Base-by-base conservation (phyloP, 2,329 filamentous ascomycete genomes). In the Sporothrix variecibatus region DNA sequence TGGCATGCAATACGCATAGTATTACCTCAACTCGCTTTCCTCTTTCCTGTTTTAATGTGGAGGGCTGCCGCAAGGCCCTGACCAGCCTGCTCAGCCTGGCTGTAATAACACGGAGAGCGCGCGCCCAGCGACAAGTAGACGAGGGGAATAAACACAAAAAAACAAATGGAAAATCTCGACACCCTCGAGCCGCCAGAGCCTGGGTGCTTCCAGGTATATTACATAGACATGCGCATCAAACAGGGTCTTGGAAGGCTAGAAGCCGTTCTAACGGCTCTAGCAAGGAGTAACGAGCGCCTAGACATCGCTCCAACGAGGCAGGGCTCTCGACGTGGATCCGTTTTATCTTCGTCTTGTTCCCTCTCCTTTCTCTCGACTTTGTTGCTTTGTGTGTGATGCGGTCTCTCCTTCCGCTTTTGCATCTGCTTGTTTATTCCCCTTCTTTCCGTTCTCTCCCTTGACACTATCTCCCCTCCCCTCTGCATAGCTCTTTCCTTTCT, bases 41-140 rank as follows among this genome's bases (percentile, higher is more conserved):
- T 49, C 20, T 58, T 40, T 70, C n/a, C 31, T 60, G n/a, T 71
- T 71, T 71, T 6, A 49, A 9, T 68, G 65, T n/a, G 65, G 65
- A 51, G 23, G 38, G 38, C 62, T 46, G 23, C 38, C 38, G 62
- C 62, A 23, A 65, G n/a, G 38, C 62, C 60, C 38, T 65, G 62
- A 11, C 38, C 15, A 46, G 43, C 43, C 15, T 46, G 43, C 43
- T 46, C 43, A 46, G 43, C 43, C 43, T 46, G 43, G 43, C 43
- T 46, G 58, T 12, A 38, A 9, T 64, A 40, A 38, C 38, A 65
- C 38, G 38, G 62, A 40, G 11, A 65, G 62, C 17, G 38, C 62
- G 38, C 28, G 56, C 56, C 56, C 56, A 60, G 28, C 62, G 38
- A 28, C 62, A 17, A 67, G n/a, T n/a, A n/a, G n/a, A n/a, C n/a